phyloP scores from a whole-genome alignment of 78 protist species.

The Dictyostelium capitatum region DNA sequence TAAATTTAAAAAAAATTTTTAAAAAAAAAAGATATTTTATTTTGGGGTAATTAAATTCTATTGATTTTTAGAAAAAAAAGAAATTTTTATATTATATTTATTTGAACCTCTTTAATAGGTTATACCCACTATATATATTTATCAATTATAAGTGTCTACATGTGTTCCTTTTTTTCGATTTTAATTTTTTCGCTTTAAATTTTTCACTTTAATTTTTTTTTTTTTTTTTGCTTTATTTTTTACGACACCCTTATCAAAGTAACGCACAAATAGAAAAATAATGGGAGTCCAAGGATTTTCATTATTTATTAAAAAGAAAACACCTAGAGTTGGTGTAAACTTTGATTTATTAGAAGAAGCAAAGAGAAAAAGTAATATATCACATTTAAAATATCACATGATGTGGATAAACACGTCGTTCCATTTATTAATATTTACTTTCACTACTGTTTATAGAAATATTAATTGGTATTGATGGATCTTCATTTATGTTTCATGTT shows the following conservation, averaged over 20 bases:
- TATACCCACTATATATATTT: too few species aligned
- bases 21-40: too few species aligned
- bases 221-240: too few species aligned
- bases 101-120: background rate
- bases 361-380: background rate
- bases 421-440: background rate
- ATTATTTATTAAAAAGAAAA: constrained; percentile 1
- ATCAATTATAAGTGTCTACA: background rate
- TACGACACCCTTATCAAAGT: too few species aligned
- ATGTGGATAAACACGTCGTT: too few species aligned
- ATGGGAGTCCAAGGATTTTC: constrained; percentile 48
- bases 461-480: constrained; percentile 26
- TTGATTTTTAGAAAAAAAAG: too few species aligned
- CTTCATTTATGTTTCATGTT: constrained; percentile 6
- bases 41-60: background rate
- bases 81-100: too few species aligned
- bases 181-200: background rate
- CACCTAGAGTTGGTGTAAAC: background rate
- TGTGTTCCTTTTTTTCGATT: background rate
- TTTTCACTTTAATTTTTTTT: background rate
- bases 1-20: too few species aligned
- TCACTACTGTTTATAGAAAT: background rate
- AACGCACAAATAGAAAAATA: background rate
- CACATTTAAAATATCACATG: too few species aligned
- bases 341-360: background rate